Evolutionary conservation across 805 yeast genomes (phyloP).

Genomic region (Wickerhamiella azymoides): DNA sequence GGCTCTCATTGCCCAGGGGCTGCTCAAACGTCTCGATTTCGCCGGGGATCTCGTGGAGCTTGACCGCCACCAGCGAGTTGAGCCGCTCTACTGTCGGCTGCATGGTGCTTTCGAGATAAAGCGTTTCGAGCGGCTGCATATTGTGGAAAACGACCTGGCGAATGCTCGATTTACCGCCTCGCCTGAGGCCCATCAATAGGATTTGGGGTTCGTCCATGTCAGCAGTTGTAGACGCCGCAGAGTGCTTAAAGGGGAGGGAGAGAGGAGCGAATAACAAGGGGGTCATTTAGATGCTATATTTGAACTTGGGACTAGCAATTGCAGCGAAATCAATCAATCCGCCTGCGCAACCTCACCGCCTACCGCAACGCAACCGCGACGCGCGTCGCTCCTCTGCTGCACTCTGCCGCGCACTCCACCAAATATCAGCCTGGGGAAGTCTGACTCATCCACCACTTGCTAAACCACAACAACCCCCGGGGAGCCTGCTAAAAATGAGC

Average conservation of each 20-base stretch:
- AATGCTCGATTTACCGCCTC: constrained; percentile 79
- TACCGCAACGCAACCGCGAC: no score
- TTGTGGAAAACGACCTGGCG: constrained; percentile 92
- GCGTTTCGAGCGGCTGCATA: constrained; percentile 89
- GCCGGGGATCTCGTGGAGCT: constrained; percentile 91
- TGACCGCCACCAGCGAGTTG: constrained; percentile 68
- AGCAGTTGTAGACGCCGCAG: no score
- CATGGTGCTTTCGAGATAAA: constrained; percentile 79
- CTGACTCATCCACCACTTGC: background rate
- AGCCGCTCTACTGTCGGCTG: constrained; percentile 79
- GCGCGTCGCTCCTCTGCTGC: no score
- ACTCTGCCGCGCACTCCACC: no score
- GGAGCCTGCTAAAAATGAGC: constrained; percentile 3
- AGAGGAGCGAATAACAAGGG: no score
- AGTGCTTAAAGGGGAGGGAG: no score
- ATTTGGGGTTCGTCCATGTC: constrained; percentile 20
- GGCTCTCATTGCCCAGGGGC: constrained; percentile 50
- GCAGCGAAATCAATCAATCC: no score
- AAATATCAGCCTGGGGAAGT: no score
- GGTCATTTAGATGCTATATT: no score
- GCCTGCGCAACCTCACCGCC: no score
- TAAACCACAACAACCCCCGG: background rate
- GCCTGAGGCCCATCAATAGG: constrained; percentile 72
- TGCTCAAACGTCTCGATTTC: constrained; percentile 84
- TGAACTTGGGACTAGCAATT: no score